These are phyloP conservation scores for Mycena galericulata DNA, from an alignment of 768 basidiomycete genomes.

Conservation along the genomic window DNA sequence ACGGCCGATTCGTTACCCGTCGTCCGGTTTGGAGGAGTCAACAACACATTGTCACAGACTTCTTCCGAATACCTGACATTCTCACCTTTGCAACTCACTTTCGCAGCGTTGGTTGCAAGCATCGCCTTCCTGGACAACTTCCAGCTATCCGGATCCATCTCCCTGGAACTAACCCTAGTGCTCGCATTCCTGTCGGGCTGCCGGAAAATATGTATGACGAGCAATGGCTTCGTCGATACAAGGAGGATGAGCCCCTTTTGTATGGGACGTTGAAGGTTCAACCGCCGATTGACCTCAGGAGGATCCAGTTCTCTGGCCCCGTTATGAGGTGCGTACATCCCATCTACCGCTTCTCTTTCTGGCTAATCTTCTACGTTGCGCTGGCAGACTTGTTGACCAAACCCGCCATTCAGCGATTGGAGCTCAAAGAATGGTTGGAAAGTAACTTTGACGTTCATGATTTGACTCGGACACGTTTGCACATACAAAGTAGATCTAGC, in stretches of 20 bases:
- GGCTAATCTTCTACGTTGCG: not conserved
- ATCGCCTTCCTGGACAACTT: conserved; percentile 11
- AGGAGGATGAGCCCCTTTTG: conserved; percentile 9
- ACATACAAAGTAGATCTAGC: too few relatives aligned
- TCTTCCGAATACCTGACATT: conserved; percentile 12
- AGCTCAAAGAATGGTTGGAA: not conserved
- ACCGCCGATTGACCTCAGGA: not conserved
- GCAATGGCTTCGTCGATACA: conserved; percentile 16
- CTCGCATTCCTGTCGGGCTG: conserved; percentile 9
- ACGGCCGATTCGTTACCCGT: not conserved
- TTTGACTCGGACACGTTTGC: too few relatives aligned
- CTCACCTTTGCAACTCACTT: conserved; percentile 3
- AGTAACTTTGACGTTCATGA: not conserved
- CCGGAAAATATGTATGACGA: conserved; percentile 22
- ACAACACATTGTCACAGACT: not conserved
- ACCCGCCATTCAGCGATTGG: not conserved
- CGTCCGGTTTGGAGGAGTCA: conserved; percentile 17
- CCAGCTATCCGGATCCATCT: conserved; percentile 17
- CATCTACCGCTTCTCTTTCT: not conserved
- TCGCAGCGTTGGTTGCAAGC: conserved; percentile 4
- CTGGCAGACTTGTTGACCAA: not conserved
- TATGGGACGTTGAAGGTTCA: conserved; percentile 11
- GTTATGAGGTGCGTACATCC: not conserved
- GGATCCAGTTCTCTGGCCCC: not conserved
- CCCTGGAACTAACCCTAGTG: not conserved